phyloP scores from a whole-genome alignment of 2,329 filamentous ascomycete species.

The Colletotrichum magnum region DNA sequence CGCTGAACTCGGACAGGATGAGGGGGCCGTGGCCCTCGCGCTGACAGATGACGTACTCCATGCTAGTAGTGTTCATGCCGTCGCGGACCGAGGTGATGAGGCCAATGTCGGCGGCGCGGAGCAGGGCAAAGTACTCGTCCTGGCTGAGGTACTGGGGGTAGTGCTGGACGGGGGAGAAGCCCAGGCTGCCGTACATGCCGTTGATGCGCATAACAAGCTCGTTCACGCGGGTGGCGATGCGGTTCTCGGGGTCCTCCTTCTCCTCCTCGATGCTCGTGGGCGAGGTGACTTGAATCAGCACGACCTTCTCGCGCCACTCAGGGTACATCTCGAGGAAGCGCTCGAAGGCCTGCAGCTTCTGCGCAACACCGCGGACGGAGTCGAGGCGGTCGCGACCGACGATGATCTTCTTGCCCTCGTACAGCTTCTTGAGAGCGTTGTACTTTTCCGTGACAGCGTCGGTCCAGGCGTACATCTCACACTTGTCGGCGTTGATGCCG shows the following conservation, averaged over 20 bases:
- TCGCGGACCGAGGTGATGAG: constrained; percentile 96
- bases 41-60: constrained; percentile 96
- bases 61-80: constrained; percentile 97
- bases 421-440: constrained; percentile 79
- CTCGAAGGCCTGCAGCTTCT: constrained; percentile 96
- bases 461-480: constrained; percentile 81
- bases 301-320: constrained; percentile 92
- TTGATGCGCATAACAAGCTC: constrained; percentile 94
- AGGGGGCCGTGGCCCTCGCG: constrained; percentile 88
- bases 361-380: constrained; percentile 92
- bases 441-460: constrained; percentile 80
- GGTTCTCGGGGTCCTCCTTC: constrained; percentile 78
- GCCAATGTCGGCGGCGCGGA: constrained; percentile 90
- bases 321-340: constrained; percentile 91
- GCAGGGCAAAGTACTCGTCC: constrained; percentile 94
- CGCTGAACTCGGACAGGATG: constrained; percentile 96
- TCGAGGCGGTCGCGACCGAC: constrained; percentile 95
- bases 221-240: constrained; percentile 89
- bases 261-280: constrained; percentile 86
- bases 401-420: constrained; percentile 93
- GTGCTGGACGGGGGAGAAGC: constrained; percentile 92
- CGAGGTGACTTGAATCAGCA: constrained; percentile 95
- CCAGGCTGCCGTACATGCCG: constrained; percentile 87
- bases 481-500: constrained; percentile 89
- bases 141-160: constrained; percentile 93